These are phyloP conservation scores for Pelargonium myrrhifolium DNA, from an alignment of 441 rosid genomes.

Conservation along the genomic window DNA sequence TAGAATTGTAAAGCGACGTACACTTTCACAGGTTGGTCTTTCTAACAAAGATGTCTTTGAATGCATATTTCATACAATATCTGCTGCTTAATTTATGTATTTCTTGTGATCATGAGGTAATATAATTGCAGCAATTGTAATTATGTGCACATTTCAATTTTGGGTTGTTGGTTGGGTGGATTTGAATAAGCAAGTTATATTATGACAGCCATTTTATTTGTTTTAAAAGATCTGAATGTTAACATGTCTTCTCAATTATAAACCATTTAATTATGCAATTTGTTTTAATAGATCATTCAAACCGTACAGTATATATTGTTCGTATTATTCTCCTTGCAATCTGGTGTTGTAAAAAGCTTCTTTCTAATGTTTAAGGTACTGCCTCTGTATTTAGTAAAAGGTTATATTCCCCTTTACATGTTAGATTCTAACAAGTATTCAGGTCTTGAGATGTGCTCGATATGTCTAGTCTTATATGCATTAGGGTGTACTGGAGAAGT, in stretches of 20 bases:
- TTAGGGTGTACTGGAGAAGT: background rate
- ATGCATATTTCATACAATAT: background rate
- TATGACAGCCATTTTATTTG: background rate
- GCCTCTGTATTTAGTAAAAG: background rate
- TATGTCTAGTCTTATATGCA: background rate
- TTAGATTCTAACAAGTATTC: background rate
- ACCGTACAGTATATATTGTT: background rate
- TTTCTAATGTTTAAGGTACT: background rate
- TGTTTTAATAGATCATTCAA: background rate
- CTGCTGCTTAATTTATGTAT: too few species aligned
- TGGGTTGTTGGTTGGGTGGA: too few species aligned
- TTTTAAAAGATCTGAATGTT: background rate
- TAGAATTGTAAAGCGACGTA: constrained; percentile 77
- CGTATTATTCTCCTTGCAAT: background rate
- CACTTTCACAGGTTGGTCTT: constrained; percentile 70
- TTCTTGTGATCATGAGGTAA: too few species aligned
- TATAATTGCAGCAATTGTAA: too few species aligned
- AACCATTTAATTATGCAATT: background rate
- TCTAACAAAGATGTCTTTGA: background rate
- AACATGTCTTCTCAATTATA: background rate
- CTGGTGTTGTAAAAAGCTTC: background rate
- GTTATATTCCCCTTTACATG: background rate
- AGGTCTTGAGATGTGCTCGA: background rate
- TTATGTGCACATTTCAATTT: background rate
- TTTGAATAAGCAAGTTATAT: too few species aligned